These are phyloP conservation scores for Colletotrichum sp. DNA, from an alignment of 2,329 filamentous ascomycete genomes.

Conservation along the genomic window DNA sequence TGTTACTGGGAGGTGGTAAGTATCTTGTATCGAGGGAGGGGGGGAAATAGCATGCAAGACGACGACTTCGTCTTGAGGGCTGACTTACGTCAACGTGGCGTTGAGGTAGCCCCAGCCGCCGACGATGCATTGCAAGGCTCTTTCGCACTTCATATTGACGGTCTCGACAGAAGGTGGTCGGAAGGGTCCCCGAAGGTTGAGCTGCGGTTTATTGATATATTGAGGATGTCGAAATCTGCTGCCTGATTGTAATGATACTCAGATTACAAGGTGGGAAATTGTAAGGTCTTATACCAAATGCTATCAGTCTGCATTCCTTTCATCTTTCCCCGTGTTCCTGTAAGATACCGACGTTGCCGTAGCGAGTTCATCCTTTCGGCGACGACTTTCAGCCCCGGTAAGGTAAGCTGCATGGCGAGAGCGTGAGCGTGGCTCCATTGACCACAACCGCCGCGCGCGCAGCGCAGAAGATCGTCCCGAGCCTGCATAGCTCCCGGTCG, in stretches of 20 bases:
- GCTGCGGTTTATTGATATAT: not conserved
- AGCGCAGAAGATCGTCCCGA: not conserved
- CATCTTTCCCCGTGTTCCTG: fast-evolving
- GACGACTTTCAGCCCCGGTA: not conserved
- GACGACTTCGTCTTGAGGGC: not conserved
- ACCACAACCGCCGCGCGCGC: not conserved
- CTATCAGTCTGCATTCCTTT: fast-evolving
- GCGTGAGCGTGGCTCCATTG: not conserved
- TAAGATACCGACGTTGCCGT: not conserved
- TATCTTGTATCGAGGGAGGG: fast-evolving
- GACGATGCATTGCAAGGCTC: not conserved
- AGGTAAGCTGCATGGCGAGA: not conserved
- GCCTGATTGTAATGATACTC: fast-evolving
- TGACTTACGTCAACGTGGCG: not conserved
- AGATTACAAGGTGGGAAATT: fast-evolving
- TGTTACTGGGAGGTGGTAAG: not conserved
- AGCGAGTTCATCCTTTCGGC: not conserved
- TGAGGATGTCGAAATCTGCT: not conserved
- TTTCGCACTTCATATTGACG: constrained; percentile 1
- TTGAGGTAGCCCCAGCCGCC: constrained; percentile 10
- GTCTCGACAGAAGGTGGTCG: not conserved
- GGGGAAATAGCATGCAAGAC: not conserved
- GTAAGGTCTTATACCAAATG: fast-evolving
- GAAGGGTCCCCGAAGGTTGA: fast-evolving
- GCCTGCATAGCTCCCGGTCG: not conserved